Conservation (phyloP, 1,139 yeast species). For the Pichia sp. region DNA sequence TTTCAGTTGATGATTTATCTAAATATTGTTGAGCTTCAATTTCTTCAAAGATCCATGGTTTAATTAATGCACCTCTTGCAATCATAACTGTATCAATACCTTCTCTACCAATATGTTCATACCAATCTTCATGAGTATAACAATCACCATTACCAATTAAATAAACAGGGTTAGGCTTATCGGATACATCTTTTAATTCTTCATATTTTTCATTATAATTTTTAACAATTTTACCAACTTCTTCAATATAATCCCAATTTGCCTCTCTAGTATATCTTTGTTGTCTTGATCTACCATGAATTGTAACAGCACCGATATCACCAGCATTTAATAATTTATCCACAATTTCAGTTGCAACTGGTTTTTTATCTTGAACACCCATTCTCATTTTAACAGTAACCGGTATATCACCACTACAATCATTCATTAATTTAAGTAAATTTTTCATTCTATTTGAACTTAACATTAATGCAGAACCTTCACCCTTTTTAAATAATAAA, state of each 20-base stretch:
- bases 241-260: conserved; percentile 83
- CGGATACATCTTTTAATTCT: conserved; percentile 49
- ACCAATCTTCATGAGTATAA: conserved; percentile 84
- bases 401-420: conserved; percentile 83
- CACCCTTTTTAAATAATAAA: conserved; percentile 83
- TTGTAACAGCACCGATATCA: conserved; percentile 83
- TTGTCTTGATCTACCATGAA: conserved; percentile 94
- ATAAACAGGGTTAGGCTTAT: conserved; percentile 44
- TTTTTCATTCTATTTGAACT: conserved; percentile 77
- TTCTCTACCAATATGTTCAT: conserved; percentile 58
- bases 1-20: conserved; percentile 84
- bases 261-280: conserved; percentile 90
- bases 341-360: conserved; percentile 75
- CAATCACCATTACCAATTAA: conserved; percentile 93
- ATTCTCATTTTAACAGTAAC: conserved; percentile 88
- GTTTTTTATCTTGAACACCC: conserved; percentile 79
- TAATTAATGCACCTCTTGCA: conserved; percentile 94
- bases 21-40: conserved; percentile 81
- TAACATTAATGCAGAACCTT: conserved; percentile 90
- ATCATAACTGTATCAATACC: conserved; percentile 94
- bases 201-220: conserved; percentile 48
- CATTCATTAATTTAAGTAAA: conserved; percentile 82
- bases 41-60: conserved; percentile 99
- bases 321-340: conserved; percentile 52
- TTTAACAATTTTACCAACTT: conserved; percentile 64